Conservation (phyloP, 2,329 filamentous ascomycete species). For the Pseudofabraea citricarpa region DNA sequence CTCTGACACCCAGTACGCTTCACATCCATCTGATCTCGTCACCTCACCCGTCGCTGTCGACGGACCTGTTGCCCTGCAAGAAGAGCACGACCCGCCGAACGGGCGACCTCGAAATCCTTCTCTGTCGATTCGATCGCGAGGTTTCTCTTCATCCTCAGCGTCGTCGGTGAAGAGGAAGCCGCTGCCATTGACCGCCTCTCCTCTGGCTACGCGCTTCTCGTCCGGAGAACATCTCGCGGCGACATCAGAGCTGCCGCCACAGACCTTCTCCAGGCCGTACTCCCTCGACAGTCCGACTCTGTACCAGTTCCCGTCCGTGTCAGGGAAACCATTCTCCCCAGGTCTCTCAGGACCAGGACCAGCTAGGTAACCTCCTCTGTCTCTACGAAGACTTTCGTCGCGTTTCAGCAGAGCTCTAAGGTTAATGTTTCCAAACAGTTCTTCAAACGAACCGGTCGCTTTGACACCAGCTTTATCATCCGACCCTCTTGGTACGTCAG, state of each 20-base stretch:
- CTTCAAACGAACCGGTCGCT: constrained; percentile 18
- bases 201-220: constrained; percentile 44
- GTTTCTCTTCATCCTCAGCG: constrained; percentile 14
- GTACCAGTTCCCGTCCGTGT: constrained; percentile 47
- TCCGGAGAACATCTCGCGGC: constrained; percentile 31
- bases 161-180: constrained; percentile 52
- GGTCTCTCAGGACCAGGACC: background rate
- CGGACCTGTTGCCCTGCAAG: constrained; percentile 2
- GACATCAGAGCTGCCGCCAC: constrained; percentile 38
- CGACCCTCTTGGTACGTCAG: constrained; percentile 12
- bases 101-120: constrained; percentile 12
- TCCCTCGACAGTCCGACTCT: constrained; percentile 57
- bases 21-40: constrained; percentile 21
- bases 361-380: background rate
- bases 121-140: constrained; percentile 18
- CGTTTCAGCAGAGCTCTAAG: background rate
- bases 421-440: constrained; percentile 16
- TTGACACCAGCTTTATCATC: constrained; percentile 14
- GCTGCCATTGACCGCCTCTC: constrained; percentile 49
- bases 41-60: constrained; percentile 7
- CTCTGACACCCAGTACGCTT: constrained; percentile 26
- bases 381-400: background rate
- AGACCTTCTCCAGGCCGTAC: constrained; percentile 50
- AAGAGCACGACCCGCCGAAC: constrained; percentile 8
- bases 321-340: constrained; percentile 9